A percentile compares a stretch with the other conserved stretches of the same genome.
Conservation (phyloP, 257 asterid species). For the Hygrophila difformis region DNA sequence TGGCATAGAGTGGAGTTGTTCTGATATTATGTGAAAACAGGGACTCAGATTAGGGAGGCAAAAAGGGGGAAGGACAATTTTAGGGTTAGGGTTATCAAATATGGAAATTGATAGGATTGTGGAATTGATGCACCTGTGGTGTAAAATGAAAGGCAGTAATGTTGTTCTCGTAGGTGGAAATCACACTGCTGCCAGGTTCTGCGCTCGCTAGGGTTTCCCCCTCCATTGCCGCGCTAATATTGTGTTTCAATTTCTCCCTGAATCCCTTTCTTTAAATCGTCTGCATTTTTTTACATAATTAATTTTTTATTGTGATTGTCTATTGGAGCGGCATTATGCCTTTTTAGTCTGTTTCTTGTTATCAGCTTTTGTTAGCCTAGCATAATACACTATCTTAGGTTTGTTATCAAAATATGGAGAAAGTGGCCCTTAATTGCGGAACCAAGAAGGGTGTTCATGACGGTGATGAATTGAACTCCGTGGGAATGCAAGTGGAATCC, state of each 20-base stretch:
- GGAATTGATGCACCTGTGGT: constrained; percentile 50
- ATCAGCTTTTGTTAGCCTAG: background rate
- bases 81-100: too few relatives aligned
- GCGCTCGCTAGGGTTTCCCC: constrained; percentile 8
- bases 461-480: constrained; percentile 16
- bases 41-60: too few relatives aligned
- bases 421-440: background rate
- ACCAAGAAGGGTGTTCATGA: constrained; percentile 8
- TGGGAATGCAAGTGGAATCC: constrained; percentile 26
- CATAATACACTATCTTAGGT: background rate
- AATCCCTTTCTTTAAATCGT: too few relatives aligned
- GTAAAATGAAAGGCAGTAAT: constrained; percentile 30
- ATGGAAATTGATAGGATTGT: constrained; percentile 70
- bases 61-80: too few relatives aligned
- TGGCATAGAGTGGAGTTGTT: too few relatives aligned
- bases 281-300: too few relatives aligned
- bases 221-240: constrained; percentile 8
- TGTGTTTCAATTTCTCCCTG: background rate
- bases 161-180: constrained; percentile 34
- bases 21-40: too few relatives aligned
- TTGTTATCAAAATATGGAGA: too few relatives aligned
- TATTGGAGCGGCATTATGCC: background rate
- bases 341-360: constrained; percentile 10
- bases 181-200: constrained; percentile 10
- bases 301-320: too few relatives aligned